These are phyloP conservation scores for Cladorrhinum sp. DNA, from an alignment of 2,329 filamentous ascomycete genomes.

Conservation along the genomic window DNA sequence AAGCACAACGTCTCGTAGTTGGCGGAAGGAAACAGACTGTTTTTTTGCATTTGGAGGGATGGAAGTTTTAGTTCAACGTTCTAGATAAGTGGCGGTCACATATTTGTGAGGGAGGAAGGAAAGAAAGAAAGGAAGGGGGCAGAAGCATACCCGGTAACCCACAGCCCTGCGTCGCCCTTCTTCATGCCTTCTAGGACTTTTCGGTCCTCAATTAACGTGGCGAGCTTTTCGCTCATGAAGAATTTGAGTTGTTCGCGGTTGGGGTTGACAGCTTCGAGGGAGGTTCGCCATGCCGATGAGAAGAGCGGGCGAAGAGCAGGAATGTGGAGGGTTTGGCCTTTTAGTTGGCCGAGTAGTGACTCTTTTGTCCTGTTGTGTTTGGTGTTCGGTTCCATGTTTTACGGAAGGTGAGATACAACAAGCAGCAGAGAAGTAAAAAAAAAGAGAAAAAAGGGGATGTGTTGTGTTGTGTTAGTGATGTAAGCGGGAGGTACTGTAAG, in stretches of 20 bases:
- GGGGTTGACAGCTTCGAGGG: conserved; percentile 12
- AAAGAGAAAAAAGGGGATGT: no score
- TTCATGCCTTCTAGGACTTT: conserved; percentile 10
- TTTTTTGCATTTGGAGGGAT: no score
- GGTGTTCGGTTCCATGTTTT: no score
- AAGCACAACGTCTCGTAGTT: conserved; percentile 14
- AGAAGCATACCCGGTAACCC: conserved; percentile 14
- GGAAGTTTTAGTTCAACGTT: no score
- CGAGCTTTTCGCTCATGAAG: conserved; percentile 13
- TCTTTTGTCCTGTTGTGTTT: no score
- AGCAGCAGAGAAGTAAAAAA: background rate
- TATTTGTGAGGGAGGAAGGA: background rate
- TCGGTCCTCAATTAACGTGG: conserved; percentile 6
- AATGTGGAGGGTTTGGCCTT: conserved; percentile 11
- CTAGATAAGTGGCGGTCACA: background rate
- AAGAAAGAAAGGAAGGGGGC: background rate
- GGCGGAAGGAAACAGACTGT: conserved; percentile 10
- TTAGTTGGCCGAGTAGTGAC: background rate
- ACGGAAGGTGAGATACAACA: no score
- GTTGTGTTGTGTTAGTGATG: no score
- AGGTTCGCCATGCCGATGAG: conserved; percentile 10
- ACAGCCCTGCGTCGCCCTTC: conserved; percentile 16
- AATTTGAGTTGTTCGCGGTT: conserved; percentile 4
- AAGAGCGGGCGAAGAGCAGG: conserved; percentile 15
- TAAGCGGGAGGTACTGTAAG: no score